phyloP scores from a whole-genome alignment of 1,284 basidiomycete species.

The Cryptococcus maquisensis region DNA sequence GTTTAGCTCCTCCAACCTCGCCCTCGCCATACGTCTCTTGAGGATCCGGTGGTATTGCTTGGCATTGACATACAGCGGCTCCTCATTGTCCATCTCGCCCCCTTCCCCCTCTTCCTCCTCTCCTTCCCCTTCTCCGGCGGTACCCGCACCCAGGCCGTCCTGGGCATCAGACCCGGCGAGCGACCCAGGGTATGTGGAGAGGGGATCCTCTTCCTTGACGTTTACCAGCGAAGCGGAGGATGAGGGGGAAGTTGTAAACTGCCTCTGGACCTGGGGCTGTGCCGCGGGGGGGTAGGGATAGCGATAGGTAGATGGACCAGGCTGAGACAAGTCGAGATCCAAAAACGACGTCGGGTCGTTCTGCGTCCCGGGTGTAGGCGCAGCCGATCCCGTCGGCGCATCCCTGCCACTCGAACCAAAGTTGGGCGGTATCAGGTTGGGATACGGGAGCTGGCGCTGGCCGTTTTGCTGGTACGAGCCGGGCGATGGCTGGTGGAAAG shows the following conservation, averaged over 20 bases:
- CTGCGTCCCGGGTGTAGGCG: slow-evolving; percentile 9
- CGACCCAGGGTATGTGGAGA: not conserved
- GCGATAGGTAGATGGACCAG: slow-evolving; percentile 30
- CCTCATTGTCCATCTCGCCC: slow-evolving; percentile 64
- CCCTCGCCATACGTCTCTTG: slow-evolving; percentile 81
- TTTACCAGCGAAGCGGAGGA: not conserved
- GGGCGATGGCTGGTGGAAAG: slow-evolving; percentile 12
- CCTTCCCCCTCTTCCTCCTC: slow-evolving; percentile 22
- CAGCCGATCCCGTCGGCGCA: not conserved
- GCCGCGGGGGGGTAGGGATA: not conserved
- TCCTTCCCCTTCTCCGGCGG: not conserved
- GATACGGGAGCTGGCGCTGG: slow-evolving; percentile 11
- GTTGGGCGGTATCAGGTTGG: slow-evolving; percentile 12
- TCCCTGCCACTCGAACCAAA: not conserved
- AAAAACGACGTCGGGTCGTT: slow-evolving; percentile 22
- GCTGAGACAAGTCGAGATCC: slow-evolving; percentile 29
- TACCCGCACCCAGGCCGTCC: slow-evolving; percentile 7
- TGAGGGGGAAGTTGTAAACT: not conserved
- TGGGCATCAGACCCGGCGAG: slow-evolving; percentile 14
- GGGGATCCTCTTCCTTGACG: not conserved
- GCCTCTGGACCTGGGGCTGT: not conserved
- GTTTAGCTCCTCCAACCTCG: slow-evolving; percentile 85
- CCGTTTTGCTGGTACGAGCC: slow-evolving; percentile 1
- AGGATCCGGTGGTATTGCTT: slow-evolving; percentile 97
- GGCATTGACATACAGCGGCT: slow-evolving; percentile 93